Evolutionary conservation across 2,329 filamentous ascomycete species (phyloP).

Genomic region (Penicillium sp.): DNA sequence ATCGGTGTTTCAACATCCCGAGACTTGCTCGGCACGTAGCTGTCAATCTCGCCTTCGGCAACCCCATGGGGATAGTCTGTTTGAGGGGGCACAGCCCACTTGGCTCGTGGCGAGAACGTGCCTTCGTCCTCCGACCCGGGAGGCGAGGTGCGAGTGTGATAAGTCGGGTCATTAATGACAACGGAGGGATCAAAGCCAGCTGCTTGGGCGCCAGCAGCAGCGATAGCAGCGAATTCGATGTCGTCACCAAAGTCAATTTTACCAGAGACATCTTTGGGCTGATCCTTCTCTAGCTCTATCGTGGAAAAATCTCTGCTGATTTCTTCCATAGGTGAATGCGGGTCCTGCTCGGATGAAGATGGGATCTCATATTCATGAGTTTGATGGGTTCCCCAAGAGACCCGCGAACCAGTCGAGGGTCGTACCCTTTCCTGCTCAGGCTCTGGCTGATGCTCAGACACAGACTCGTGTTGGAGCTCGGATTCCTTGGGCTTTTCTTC

Average conservation of each 20-base stretch:
- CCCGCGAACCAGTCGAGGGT: conserved; percentile 56
- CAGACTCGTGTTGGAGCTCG: conserved; percentile 30
- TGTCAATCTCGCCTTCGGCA: conserved; percentile 55
- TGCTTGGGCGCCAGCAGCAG: conserved; percentile 70
- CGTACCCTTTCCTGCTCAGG: conserved; percentile 36
- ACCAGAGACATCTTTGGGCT: conserved; percentile 5
- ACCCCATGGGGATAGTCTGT: conserved; percentile 47
- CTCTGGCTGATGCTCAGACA: not conserved
- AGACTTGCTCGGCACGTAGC: conserved; percentile 43
- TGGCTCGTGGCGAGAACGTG: conserved; percentile 57
- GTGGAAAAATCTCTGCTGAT: conserved; percentile 18
- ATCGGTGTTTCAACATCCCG: conserved; percentile 14
- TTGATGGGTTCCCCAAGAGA: conserved; percentile 68
- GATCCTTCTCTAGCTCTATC: conserved; percentile 6
- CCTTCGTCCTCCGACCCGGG: conserved; percentile 61
- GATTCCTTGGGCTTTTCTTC: conserved; percentile 15
- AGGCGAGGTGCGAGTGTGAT: conserved; percentile 66
- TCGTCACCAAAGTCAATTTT: conserved; percentile 62
- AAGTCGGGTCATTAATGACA: conserved; percentile 67
- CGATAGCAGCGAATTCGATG: conserved; percentile 68
- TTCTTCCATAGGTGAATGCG: conserved; percentile 25
- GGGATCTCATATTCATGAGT: conserved; percentile 67
- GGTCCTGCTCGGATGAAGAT: conserved; percentile 50
- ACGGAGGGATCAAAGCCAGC: conserved; percentile 72
- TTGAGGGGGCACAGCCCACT: conserved; percentile 49